These are phyloP conservation scores for Trichoderma parareesei DNA, from an alignment of 495 filamentous ascomycete genomes.

Conservation along the genomic window DNA sequence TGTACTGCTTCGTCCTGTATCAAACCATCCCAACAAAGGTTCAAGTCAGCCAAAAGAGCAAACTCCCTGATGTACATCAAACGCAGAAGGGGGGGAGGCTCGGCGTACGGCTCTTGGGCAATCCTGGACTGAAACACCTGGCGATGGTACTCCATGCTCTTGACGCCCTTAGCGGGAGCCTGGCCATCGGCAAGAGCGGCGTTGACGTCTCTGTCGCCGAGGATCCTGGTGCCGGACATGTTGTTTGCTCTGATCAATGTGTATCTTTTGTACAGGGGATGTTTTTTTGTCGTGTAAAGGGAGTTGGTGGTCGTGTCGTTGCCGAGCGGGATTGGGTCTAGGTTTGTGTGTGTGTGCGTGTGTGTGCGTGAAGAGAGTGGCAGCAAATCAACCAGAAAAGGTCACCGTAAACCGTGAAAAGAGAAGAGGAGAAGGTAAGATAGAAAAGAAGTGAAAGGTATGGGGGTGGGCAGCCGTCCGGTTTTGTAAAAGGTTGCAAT, in stretches of 20 bases:
- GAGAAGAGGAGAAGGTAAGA: not conserved
- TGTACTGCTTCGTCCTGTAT: constrained; percentile 52
- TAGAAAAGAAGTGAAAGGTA: not conserved
- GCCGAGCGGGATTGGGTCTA: too few relatives aligned
- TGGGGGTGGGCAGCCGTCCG: not conserved
- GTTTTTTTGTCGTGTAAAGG: too few relatives aligned
- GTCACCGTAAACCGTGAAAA: not conserved
- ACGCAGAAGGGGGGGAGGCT: not conserved
- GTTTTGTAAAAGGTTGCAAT: not conserved
- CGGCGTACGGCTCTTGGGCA: constrained; percentile 54
- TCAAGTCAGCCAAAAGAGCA: not conserved
- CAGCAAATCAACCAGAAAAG: not conserved
- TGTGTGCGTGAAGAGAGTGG: not conserved
- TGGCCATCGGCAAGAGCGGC: constrained; percentile 23
- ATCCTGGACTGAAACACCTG: constrained; percentile 67
- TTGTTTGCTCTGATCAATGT: constrained; percentile 8
- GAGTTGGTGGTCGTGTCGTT: too few relatives aligned
- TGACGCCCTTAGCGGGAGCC: constrained; percentile 36
- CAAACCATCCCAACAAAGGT: too few relatives aligned
- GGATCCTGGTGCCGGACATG: constrained; percentile 35
- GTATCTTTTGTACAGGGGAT: not conserved
- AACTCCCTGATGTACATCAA: too few relatives aligned
- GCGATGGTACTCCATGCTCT: constrained; percentile 73
- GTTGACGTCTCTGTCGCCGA: constrained; percentile 54
- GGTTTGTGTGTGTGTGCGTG: too few relatives aligned